Conservation (phyloP, 176 grass and related monocot genomes). For the Canna indica region DNA sequence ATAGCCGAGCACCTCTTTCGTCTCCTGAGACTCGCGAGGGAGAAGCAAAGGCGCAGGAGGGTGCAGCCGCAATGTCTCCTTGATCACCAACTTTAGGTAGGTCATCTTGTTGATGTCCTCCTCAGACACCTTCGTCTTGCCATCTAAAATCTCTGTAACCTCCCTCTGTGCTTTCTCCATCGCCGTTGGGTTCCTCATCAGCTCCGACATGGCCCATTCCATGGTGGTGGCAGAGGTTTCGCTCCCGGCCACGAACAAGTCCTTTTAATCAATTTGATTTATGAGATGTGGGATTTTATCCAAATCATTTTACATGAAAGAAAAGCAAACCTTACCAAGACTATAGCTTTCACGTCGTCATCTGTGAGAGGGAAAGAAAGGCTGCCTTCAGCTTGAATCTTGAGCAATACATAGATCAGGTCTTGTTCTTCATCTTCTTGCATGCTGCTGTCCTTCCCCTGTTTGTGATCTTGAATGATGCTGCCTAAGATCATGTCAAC, state of each 20-base stretch:
- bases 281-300: no score
- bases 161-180: slow-evolving; percentile 4
- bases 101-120: neutral
- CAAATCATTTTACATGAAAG: neutral
- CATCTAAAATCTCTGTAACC: neutral
- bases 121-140: neutral
- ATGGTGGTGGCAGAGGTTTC: slow-evolving; percentile 6
- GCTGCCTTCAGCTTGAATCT: neutral
- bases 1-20: neutral
- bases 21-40: neutral
- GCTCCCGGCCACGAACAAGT: slow-evolving; percentile 12
- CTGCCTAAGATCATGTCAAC: neutral
- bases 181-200: slow-evolving; percentile 9
- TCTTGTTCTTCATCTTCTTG: neutral
- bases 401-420: neutral
- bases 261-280: neutral
- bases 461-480: neutral
- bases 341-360: neutral
- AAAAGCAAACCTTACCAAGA: neutral
- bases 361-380: neutral
- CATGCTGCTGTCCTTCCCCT: neutral
- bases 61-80: neutral
- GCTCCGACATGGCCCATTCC: slow-evolving; percentile 26
- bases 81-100: neutral
- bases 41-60: neutral